Conservation (phyloP, 306 rosid genomes). For the Prunus dulcis region DNA sequence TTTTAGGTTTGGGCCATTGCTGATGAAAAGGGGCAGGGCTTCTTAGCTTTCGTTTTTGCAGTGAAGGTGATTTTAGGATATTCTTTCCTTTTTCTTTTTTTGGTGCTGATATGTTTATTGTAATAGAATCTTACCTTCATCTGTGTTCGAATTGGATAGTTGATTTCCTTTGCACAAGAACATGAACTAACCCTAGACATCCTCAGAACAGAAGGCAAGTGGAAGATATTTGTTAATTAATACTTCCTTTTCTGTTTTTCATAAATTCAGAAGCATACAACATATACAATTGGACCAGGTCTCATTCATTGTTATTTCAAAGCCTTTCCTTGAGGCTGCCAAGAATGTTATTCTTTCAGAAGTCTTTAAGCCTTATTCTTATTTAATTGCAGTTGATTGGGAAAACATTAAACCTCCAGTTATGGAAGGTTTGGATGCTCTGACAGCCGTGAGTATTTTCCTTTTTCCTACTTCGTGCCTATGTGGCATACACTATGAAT, state of each 20-base stretch:
- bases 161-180: no score
- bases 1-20: no score
- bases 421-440: slow-evolving; percentile 69
- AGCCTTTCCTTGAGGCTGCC: neutral
- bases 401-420: slow-evolving; percentile 67
- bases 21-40: no score
- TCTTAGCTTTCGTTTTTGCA: no score
- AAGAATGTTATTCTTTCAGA: neutral
- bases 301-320: neutral
- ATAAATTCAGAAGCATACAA: no score
- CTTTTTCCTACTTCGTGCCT: slow-evolving; percentile 10
- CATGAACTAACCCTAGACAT: no score
- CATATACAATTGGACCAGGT: neutral
- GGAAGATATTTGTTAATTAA: neutral
- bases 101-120: no score
- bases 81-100: no score
- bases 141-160: no score
- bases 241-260: neutral
- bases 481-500: neutral
- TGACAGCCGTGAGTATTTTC: slow-evolving; percentile 49
- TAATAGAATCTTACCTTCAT: no score
- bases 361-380: slow-evolving; percentile 9
- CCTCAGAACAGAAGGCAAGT: slow-evolving; percentile 36
- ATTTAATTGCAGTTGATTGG: slow-evolving; percentile 40
- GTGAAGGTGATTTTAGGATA: no score